Conservation (phyloP, 2,329 filamentous ascomycete genomes). For the Paecilomyces variotii region DNA sequence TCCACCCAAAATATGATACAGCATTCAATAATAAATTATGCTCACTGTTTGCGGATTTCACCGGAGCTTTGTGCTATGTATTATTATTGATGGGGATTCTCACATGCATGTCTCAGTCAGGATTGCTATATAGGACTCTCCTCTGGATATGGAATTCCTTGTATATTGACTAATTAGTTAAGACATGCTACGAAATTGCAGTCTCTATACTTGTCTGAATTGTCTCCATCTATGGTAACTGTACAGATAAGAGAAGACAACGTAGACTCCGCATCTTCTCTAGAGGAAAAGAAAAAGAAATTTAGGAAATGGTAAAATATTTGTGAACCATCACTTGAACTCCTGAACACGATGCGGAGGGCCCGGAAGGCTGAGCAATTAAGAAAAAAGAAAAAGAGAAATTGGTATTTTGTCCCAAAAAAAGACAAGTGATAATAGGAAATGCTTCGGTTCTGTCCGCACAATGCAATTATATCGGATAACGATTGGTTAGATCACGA, state of each 20-base stretch:
- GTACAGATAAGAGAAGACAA: neutral
- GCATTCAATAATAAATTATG: too few species aligned
- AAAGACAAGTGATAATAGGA: neutral
- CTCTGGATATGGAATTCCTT: neutral
- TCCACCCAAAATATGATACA: too few species aligned
- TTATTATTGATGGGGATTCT: neutral
- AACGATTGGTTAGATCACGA: neutral
- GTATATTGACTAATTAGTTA: neutral
- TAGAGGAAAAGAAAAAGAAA: too few species aligned
- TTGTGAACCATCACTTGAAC: neutral
- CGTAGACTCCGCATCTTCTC: neutral
- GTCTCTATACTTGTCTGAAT: neutral
- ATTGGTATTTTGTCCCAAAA: too few species aligned
- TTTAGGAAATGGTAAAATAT: too few species aligned
- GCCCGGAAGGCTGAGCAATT: neutral
- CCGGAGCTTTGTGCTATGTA: neutral
- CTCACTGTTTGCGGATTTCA: neutral
- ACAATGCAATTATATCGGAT: neutral
- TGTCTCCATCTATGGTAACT: neutral
- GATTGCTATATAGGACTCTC: neutral
- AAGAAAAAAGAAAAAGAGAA: neutral
- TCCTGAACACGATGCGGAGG: neutral
- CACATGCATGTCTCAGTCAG: neutral
- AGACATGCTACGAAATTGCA: neutral
- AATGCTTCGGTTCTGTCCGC: neutral